Conservation (phyloP, 306 rosid species). For the Acacia confusa region DNA sequence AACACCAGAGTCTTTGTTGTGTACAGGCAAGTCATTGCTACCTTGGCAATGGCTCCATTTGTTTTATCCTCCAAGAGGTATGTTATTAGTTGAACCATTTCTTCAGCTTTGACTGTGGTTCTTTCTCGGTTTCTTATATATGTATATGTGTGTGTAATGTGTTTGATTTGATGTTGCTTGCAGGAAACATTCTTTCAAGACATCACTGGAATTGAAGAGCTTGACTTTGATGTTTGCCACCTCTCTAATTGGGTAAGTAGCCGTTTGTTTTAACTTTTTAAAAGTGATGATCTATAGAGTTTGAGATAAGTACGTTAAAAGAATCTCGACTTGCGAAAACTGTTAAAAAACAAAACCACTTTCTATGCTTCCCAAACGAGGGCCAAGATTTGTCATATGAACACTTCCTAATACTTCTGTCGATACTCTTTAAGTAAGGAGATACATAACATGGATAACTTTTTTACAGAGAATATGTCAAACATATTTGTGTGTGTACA, state of each 20-base stretch:
- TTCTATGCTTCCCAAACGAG: too few species aligned
- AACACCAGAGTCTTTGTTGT: slow-evolving; percentile 61
- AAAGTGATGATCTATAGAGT: too few species aligned
- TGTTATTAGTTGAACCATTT: not conserved
- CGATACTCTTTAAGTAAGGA: too few species aligned
- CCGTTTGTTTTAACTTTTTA: too few species aligned
- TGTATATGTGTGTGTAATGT: too few species aligned
- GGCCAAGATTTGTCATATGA: not conserved
- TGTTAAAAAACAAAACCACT: too few species aligned
- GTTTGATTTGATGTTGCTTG: not conserved
- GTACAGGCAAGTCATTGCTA: slow-evolving; percentile 69
- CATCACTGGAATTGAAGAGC: slow-evolving; percentile 47
- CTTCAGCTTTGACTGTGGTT: not conserved
- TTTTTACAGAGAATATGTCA: too few species aligned
- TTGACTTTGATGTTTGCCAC: slow-evolving; percentile 53
- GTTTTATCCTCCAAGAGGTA: slow-evolving; percentile 41
- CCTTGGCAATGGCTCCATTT: slow-evolving; percentile 55
- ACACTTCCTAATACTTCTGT: not conserved
- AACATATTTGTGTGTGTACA: too few species aligned
- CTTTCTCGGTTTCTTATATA: not conserved
- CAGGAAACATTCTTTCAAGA: slow-evolving; percentile 48
- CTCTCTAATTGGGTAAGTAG: slow-evolving; percentile 59
- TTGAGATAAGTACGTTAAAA: too few species aligned
- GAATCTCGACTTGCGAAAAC: too few species aligned
- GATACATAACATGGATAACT: too few species aligned